Percentiles rank a stretch among this genome's conserved stretches.
Conservation (phyloP, 805 yeast species). For the Kazachstania martiniae region DNA sequence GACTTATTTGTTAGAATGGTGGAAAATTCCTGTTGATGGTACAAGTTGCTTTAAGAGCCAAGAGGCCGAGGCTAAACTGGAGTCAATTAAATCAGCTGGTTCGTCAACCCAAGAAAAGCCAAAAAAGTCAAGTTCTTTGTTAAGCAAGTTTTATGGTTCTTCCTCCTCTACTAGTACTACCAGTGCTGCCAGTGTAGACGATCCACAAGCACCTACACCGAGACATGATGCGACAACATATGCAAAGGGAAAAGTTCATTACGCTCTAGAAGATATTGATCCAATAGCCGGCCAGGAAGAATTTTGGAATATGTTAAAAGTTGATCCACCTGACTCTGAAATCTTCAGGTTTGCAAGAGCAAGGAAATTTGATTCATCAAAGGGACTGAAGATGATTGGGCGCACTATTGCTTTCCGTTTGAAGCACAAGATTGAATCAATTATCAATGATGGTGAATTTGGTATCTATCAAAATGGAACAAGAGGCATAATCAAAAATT, state of each 20-base stretch:
- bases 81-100: neutral
- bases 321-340: conserved; percentile 74
- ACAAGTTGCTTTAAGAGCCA: conserved; percentile 11
- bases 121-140: conserved; percentile 3
- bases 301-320: conserved; percentile 53
- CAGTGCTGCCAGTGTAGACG: no score
- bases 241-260: conserved; percentile 34
- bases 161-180: conserved; percentile 6
- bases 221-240: conserved; percentile 5
- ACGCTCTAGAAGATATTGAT: conserved; percentile 40
- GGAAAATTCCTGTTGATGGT: conserved; percentile 39
- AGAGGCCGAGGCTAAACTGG: neutral
- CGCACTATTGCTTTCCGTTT: conserved; percentile 70
- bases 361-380: conserved; percentile 70
- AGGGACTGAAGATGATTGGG: conserved; percentile 60
- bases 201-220: no score
- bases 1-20: conserved; percentile 50
- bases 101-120: conserved; percentile 8
- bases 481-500: conserved; percentile 32
- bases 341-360: conserved; percentile 73
- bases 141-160: conserved; percentile 3
- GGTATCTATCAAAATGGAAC: conserved; percentile 38
- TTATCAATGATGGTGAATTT: conserved; percentile 65
- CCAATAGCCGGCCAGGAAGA: conserved; percentile 40
- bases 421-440: conserved; percentile 48